A percentile compares a stretch with the other conserved stretches of the same genome.
phyloP scores from a whole-genome alignment of 305 asterid species.

The Solanum hybrid region DNA sequence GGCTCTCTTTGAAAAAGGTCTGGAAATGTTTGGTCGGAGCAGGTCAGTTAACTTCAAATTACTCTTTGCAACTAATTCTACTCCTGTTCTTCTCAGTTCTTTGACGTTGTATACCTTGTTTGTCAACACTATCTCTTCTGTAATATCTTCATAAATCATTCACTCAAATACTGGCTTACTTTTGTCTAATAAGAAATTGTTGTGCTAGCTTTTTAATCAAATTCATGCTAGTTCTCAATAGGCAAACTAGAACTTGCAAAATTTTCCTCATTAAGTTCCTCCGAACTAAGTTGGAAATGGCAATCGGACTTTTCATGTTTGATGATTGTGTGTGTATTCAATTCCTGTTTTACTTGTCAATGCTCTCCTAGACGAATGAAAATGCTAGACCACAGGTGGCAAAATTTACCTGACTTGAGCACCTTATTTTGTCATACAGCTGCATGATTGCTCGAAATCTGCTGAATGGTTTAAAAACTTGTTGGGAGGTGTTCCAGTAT shows the following conservation, averaged over 20 bases:
- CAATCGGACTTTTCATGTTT: neutral
- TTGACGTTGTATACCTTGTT: neutral
- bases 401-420: slow-evolving; percentile 15
- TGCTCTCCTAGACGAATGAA: neutral
- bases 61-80: slow-evolving; percentile 10
- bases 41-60: slow-evolving; percentile 43
- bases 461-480: slow-evolving; percentile 60
- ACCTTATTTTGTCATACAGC: slow-evolving; percentile 35
- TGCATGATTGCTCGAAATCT: slow-evolving; percentile 71
- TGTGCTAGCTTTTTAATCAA: neutral
- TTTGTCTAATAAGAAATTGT: neutral
- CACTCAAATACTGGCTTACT: neutral
- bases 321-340: neutral
- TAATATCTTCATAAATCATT: neutral
- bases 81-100: neutral
- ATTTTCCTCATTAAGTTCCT: neutral
- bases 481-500: slow-evolving; percentile 54
- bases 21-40: slow-evolving; percentile 80
- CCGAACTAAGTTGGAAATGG: neutral
- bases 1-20: slow-evolving; percentile 84
- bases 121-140: neutral
- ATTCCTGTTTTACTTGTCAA: neutral
- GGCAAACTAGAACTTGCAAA: neutral
- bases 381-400: neutral
- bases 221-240: neutral